phyloP scores from a whole-genome alignment of 768 basidiomycete species.

The Psilocybe sp. region DNA sequence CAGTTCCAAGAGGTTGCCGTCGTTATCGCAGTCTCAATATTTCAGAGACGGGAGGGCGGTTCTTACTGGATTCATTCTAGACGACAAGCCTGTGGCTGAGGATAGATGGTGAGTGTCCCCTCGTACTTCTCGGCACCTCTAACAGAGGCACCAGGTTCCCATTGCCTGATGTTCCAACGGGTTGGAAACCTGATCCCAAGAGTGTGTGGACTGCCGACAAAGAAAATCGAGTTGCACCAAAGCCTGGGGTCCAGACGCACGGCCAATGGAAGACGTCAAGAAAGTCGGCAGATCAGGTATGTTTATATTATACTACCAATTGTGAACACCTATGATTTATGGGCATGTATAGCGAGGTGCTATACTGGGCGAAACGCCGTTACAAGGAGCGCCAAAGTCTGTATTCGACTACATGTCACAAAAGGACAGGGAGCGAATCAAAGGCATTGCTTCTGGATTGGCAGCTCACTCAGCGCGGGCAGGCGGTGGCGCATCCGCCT shows the following conservation, averaged over 20 bases:
- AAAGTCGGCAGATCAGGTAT: slow-evolving; percentile 73
- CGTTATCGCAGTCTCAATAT: slow-evolving; percentile 20
- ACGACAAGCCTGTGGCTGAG: slow-evolving; percentile 63
- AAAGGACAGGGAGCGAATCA: slow-evolving; percentile 85
- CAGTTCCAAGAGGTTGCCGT: slow-evolving; percentile 28
- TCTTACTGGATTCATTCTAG: slow-evolving; percentile 72
- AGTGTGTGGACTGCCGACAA: slow-evolving; percentile 64
- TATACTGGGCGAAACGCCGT: slow-evolving; percentile 77
- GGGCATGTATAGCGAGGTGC: slow-evolving; percentile 63
- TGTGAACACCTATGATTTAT: neutral
- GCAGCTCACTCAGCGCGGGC: slow-evolving; percentile 11
- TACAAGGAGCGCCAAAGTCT: slow-evolving; percentile 69
- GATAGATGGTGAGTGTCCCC: slow-evolving; percentile 58
- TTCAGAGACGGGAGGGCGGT: slow-evolving; percentile 79
- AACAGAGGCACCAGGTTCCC: slow-evolving; percentile 60
- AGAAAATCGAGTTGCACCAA: slow-evolving; percentile 35
- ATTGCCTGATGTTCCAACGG: slow-evolving; percentile 75
- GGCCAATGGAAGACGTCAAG: slow-evolving; percentile 48
- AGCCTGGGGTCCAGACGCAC: slow-evolving; percentile 28
- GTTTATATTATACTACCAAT: slow-evolving; percentile 19
- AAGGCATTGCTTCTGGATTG: slow-evolving; percentile 45
- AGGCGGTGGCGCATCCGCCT: slow-evolving; percentile 21
- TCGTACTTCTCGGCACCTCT: neutral
- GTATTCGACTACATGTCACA: slow-evolving; percentile 94
- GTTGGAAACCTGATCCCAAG: slow-evolving; percentile 83